Percentiles rank a stretch among this genome's conserved stretches.
Conservation (phyloP, 345 rosid genomes). For the Pugionium cornutum region DNA sequence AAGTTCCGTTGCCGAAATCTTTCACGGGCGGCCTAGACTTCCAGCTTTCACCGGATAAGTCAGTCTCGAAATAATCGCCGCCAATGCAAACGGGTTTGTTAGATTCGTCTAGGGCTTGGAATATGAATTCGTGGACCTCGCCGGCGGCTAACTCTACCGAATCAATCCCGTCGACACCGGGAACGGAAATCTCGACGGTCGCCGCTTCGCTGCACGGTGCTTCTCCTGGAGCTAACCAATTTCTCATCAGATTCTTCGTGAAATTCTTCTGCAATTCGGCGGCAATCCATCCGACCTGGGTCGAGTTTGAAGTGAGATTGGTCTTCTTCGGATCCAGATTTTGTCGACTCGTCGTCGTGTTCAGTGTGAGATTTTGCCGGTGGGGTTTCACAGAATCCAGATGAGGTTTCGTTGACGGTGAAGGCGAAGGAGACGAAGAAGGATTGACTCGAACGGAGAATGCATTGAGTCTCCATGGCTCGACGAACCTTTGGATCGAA, state of each 20-base stretch:
- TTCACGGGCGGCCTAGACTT: constrained; percentile 77
- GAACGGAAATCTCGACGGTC: constrained; percentile 58
- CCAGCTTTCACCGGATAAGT: constrained; percentile 86
- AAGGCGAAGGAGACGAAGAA: constrained; percentile 30
- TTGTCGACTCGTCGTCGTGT: constrained; percentile 8
- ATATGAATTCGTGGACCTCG: constrained; percentile 58
- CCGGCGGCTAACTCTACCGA: constrained; percentile 60
- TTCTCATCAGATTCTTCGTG: constrained; percentile 50
- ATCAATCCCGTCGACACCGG: constrained; percentile 57
- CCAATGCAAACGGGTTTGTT: constrained; percentile 60
- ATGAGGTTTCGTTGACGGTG: constrained; percentile 3
- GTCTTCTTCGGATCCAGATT: constrained; percentile 12
- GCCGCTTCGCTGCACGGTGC: constrained; percentile 59
- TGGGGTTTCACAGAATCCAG: constrained; percentile 6
- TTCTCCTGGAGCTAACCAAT: constrained; percentile 74
- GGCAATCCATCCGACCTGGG: constrained; percentile 49
- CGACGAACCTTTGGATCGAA: constrained; percentile 50
- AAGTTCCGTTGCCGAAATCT: constrained; percentile 81
- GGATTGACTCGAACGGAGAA: constrained; percentile 27
- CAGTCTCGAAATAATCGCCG: constrained; percentile 89
- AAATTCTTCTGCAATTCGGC: constrained; percentile 53
- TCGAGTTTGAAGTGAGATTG: constrained; percentile 27
- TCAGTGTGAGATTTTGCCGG: constrained; percentile 24
- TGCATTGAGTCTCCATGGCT: constrained; percentile 60
- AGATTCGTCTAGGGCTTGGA: constrained; percentile 64